Evolutionary conservation across 2,329 filamentous ascomycete species (phyloP).

Genomic region (Fusarium camptoceras): DNA sequence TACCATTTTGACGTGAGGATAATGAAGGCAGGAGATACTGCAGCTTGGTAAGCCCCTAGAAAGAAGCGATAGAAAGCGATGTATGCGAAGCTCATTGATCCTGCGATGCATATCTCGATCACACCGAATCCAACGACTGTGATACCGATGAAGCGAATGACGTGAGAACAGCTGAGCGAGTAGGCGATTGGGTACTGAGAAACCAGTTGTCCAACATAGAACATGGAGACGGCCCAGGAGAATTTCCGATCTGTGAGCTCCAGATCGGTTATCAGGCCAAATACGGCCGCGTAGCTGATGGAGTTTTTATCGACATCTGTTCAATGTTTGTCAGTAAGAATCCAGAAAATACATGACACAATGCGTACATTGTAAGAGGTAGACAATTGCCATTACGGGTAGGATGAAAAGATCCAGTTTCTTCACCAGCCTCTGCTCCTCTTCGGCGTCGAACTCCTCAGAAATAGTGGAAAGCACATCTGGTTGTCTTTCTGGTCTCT

Average conservation of each 20-base stretch:
- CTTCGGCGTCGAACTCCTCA: constrained; percentile 31
- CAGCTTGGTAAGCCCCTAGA: constrained; percentile 48
- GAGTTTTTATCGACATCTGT: constrained; percentile 38
- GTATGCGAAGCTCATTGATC: constrained; percentile 36
- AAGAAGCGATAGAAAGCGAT: constrained; percentile 46
- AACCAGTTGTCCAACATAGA: constrained; percentile 35
- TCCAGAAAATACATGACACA: not conserved
- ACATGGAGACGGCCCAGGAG: constrained; percentile 32
- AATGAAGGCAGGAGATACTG: constrained; percentile 50
- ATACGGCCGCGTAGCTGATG: constrained; percentile 35
- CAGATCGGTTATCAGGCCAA: constrained; percentile 31
- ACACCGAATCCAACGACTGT: constrained; percentile 47
- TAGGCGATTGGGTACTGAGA: constrained; percentile 35
- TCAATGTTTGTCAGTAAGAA: not conserved
- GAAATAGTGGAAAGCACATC: constrained; percentile 25
- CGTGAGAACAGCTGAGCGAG: constrained; percentile 32
- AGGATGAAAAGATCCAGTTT: constrained; percentile 35
- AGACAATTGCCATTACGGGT: constrained; percentile 37
- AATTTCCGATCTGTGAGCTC: constrained; percentile 21
- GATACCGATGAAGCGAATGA: constrained; percentile 28
- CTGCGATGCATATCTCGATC: constrained; percentile 44
- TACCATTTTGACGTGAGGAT: constrained; percentile 51
- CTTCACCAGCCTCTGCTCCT: constrained; percentile 29
- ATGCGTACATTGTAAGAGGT: constrained; percentile 35
- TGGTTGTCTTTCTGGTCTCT: constrained; percentile 14